Percentiles rank a stretch among this genome's conserved stretches.
Evolutionary conservation across 176 grass and related monocot species (phyloP).

Genomic region (Stipa capillata): DNA sequence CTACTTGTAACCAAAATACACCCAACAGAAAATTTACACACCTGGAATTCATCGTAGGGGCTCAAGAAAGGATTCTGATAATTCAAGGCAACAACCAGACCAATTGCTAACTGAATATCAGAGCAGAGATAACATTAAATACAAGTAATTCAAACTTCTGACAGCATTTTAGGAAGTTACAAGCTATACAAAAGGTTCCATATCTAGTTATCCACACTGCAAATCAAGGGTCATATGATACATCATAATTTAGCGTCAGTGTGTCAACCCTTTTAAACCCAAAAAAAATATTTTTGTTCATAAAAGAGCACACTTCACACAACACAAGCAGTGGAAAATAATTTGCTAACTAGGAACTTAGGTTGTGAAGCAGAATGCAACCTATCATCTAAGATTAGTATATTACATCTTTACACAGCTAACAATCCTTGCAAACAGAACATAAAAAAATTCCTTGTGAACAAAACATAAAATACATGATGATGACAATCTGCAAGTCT

Average conservation of each 20-base stretch:
- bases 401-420: not conserved
- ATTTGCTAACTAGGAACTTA: not conserved
- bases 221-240: not conserved
- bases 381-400: not conserved
- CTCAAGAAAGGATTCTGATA: conserved; percentile 91
- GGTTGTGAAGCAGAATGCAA: not conserved
- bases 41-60: conserved; percentile 96
- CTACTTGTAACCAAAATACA: not conserved
- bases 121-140: conserved; percentile 6
- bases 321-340: not conserved
- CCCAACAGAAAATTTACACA: conserved; percentile 16
- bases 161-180: not conserved
- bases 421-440: not conserved
- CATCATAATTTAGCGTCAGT: not conserved
- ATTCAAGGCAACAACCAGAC: conserved; percentile 82
- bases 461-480: not conserved
- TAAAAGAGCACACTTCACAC: not conserved
- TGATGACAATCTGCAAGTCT: not conserved
- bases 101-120: conserved; percentile 77
- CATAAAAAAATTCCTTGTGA: not conserved
- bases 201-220: not conserved
- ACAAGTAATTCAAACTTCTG: not conserved
- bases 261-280: not conserved
- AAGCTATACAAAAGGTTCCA: not conserved
- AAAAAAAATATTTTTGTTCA: not conserved